phyloP scores from a whole-genome alignment of 2,329 filamentous ascomycete genomes.

The Pseudocercospora vitis region DNA sequence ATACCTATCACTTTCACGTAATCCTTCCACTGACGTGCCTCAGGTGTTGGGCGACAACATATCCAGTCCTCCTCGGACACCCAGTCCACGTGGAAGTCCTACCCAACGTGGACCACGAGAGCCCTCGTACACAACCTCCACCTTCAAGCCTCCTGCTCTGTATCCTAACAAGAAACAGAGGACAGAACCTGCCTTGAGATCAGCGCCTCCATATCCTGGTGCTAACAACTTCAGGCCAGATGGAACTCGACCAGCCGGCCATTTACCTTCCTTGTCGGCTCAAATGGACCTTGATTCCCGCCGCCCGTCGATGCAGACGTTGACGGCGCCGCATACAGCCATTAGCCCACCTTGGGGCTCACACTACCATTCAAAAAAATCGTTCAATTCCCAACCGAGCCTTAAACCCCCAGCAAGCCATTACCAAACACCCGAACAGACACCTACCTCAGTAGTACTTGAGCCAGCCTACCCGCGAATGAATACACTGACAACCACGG shows the following conservation, averaged over 20 bases:
- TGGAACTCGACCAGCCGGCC: constrained; percentile 16
- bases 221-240: constrained; percentile 13
- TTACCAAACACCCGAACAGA: constrained; percentile 28
- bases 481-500: constrained; percentile 17
- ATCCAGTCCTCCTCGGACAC: constrained; percentile 35
- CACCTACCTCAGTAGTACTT: constrained; percentile 23
- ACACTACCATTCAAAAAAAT: constrained; percentile 17
- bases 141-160: constrained; percentile 38
- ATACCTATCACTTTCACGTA: neutral
- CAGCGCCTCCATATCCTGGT: constrained; percentile 15
- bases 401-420: constrained; percentile 20
- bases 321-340: constrained; percentile 8
- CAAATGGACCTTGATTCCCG: constrained; percentile 20
- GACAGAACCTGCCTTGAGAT: constrained; percentile 24
- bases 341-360: constrained; percentile 23
- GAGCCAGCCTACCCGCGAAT: constrained; percentile 25
- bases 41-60: constrained; percentile 36
- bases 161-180: constrained; percentile 40
- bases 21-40: constrained; percentile 12
- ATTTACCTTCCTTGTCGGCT: constrained; percentile 21
- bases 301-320: constrained; percentile 12
- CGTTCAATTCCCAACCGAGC: constrained; percentile 4
- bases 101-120: constrained; percentile 36
- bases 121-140: constrained; percentile 33
- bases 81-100: constrained; percentile 26